Percentiles rank a stretch among this genome's conserved stretches.
phyloP scores from a whole-genome alignment of 2,329 filamentous ascomycete genomes.

The Amesomyces nigricolor region DNA sequence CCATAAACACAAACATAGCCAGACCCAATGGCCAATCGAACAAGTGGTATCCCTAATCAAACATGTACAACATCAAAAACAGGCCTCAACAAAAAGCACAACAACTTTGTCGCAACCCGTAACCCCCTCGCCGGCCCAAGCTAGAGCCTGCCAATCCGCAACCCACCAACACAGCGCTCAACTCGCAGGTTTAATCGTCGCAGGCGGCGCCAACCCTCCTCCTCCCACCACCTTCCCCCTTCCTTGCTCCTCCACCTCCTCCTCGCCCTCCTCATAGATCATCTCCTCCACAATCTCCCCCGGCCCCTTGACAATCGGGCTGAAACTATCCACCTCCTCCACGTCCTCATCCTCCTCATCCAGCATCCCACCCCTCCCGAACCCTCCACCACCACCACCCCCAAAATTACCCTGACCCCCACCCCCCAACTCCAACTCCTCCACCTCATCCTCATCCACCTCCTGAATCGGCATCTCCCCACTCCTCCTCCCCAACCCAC shows the following conservation, averaged over 20 bases:
- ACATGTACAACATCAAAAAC: slow-evolving; percentile 1
- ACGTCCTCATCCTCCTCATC: slow-evolving; percentile 21
- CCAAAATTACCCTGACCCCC: slow-evolving; percentile 1
- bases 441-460: slow-evolving; percentile 34
- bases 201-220: slow-evolving; percentile 12
- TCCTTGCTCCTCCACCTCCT: slow-evolving; percentile 4
- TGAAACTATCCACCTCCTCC: slow-evolving; percentile 26
- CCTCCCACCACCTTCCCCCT: not conserved
- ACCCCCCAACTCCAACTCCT: slow-evolving; percentile 7
- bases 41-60: slow-evolving; percentile 14
- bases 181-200: slow-evolving; percentile 10
- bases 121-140: not conserved
- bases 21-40: not conserved
- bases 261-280: slow-evolving; percentile 26
- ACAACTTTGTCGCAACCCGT: not conserved
- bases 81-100: not conserved
- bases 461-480: slow-evolving; percentile 70
- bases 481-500: slow-evolving; percentile 58
- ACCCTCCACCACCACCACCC: not conserved
- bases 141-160: not conserved
- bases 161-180: not conserved
- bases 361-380: not conserved
- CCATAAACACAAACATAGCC: not conserved
- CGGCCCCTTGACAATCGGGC: slow-evolving; percentile 24
- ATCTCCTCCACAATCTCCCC: slow-evolving; percentile 27